A percentile compares a stretch with the other conserved stretches of the same genome.
These are phyloP conservation scores for Acacia pycnantha DNA, from an alignment of 331 rosid species.

Conservation along the genomic window DNA sequence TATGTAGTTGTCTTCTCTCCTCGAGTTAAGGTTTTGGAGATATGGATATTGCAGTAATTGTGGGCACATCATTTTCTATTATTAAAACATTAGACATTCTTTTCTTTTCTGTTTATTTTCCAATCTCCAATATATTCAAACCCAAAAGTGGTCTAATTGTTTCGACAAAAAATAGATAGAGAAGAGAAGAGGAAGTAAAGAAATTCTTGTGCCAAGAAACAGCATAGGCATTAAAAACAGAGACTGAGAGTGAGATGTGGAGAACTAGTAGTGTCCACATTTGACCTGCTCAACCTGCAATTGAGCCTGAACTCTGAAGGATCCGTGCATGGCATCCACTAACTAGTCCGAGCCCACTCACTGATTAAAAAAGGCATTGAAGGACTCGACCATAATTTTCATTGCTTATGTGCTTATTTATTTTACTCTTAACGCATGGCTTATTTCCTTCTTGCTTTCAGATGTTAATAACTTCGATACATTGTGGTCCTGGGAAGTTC, in stretches of 20 bases:
- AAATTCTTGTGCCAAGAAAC: not conserved
- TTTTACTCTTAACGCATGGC: not conserved
- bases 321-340: not conserved
- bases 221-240: not conserved
- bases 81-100: not conserved
- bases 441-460: not conserved
- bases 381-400: not conserved
- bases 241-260: not conserved
- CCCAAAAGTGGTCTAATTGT: not conserved
- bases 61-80: not conserved
- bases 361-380: not conserved
- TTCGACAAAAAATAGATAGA: not conserved
- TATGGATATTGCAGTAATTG: not conserved
- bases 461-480: not conserved
- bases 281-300: not conserved
- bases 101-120: not conserved
- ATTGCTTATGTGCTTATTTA: not conserved
- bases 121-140: not conserved
- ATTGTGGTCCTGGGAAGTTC: constrained; percentile 25
- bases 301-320: not conserved
- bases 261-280: not conserved
- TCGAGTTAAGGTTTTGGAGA: not conserved
- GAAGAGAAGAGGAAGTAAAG: not conserved
- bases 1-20: too few species aligned
- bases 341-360: not conserved